These are phyloP conservation scores for Ophiostoma fasciatum DNA, from an alignment of 2,329 filamentous ascomycete genomes.

Conservation along the genomic window DNA sequence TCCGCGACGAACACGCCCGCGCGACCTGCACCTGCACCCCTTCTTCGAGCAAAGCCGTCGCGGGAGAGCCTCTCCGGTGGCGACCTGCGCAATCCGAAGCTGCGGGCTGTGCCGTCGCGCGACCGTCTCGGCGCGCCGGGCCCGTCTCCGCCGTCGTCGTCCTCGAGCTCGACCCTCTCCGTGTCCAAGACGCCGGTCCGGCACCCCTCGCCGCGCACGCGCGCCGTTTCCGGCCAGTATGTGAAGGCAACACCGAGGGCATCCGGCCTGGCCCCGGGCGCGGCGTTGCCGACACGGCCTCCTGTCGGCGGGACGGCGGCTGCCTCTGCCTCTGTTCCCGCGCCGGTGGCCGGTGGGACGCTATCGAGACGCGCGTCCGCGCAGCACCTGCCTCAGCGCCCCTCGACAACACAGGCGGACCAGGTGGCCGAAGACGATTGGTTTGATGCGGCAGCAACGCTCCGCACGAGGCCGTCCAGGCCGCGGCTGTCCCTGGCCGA, in stretches of 20 bases:
- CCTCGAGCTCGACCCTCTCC: slow-evolving; percentile 1
- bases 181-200: slow-evolving; percentile 3
- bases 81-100: slow-evolving; percentile 25
- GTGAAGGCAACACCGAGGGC: slow-evolving; percentile 1
- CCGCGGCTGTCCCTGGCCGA: slow-evolving; percentile 55
- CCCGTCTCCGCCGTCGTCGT: neutral
- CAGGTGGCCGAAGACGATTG: neutral
- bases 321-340: too few species aligned
- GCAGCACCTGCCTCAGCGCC: slow-evolving; percentile 6
- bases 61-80: slow-evolving; percentile 11
- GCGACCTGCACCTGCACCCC: neutral
- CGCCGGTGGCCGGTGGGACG: too few species aligned
- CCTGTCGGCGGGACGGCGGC: too few species aligned
- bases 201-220: slow-evolving; percentile 7
- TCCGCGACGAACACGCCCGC: neutral
- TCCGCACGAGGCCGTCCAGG: slow-evolving; percentile 9
- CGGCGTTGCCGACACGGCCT: too few species aligned
- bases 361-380: slow-evolving; percentile 9
- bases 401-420: neutral
- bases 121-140: slow-evolving; percentile 19
- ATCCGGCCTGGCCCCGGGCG: neutral
- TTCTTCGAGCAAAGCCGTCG: slow-evolving; percentile 12
- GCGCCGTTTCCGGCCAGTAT: slow-evolving; percentile 12
- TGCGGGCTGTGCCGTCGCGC: slow-evolving; percentile 26
- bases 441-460: neutral